A percentile compares a stretch with the other conserved stretches of the same genome.
Conservation (phyloP, 2,329 filamentous ascomycete genomes). For the Colletotrichum tofieldiae region DNA sequence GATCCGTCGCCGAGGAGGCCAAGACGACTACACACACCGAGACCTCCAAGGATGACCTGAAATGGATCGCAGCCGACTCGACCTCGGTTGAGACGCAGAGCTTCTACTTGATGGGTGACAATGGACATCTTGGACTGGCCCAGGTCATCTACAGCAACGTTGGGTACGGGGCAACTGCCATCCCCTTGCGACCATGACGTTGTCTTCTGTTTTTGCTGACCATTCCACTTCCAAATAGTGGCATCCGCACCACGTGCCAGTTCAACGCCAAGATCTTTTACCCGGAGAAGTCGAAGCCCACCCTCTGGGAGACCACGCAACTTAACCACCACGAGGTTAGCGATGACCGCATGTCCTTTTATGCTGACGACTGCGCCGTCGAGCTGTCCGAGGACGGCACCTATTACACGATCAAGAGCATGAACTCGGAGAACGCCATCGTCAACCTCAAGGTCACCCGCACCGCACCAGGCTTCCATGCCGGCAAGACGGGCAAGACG, state of each 20-base stretch:
- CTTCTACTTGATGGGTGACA: conserved; percentile 90
- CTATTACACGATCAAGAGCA: conserved; percentile 90
- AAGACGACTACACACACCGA: conserved; percentile 86
- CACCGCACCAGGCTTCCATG: conserved; percentile 84
- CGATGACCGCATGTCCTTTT: conserved; percentile 86
- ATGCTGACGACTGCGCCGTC: conserved; percentile 87
- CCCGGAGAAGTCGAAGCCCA: conserved; percentile 78
- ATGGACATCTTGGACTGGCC: conserved; percentile 81
- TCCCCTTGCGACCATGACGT: neutral
- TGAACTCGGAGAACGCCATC: conserved; percentile 83
- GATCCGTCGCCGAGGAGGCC: conserved; percentile 86
- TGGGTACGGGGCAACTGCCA: conserved; percentile 72
- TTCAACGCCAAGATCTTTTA: conserved; percentile 97
- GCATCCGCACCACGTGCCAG: conserved; percentile 90
- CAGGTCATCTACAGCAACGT: conserved; percentile 99
- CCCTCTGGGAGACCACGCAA: conserved; percentile 87
- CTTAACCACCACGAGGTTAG: conserved; percentile 87
- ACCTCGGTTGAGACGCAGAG: conserved; percentile 96
- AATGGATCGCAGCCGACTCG: conserved; percentile 85
- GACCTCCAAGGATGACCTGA: conserved; percentile 81
- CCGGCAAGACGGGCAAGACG: conserved; percentile 86
- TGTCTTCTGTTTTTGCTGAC: conserved; percentile 43
- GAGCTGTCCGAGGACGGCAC: conserved; percentile 89
- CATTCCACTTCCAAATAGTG: conserved; percentile 66
- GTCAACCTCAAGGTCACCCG: conserved; percentile 89